phyloP scores from a whole-genome alignment of 495 filamentous ascomycete genomes.

The Penicillium dipodomyicola region DNA sequence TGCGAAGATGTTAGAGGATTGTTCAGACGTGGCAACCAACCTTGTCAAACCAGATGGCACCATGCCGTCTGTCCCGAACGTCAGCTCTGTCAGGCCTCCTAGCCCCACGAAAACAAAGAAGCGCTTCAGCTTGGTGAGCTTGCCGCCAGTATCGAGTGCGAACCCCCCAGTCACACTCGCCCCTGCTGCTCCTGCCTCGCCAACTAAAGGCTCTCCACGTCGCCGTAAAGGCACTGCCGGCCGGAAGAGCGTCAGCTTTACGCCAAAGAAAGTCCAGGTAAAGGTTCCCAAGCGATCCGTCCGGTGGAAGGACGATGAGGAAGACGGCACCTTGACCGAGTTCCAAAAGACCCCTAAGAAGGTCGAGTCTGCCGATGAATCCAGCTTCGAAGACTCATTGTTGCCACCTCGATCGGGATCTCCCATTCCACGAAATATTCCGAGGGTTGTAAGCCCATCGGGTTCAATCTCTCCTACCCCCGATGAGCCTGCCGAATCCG shows the following conservation, averaged over 20 bases:
- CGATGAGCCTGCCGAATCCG: slow-evolving; percentile 11
- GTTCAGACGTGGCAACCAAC: slow-evolving; percentile 67
- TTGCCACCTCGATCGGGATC: slow-evolving; percentile 41
- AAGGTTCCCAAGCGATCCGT: slow-evolving; percentile 70
- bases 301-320: slow-evolving; percentile 89
- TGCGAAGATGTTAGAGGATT: slow-evolving; percentile 70
- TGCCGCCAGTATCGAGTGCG: slow-evolving; percentile 32
- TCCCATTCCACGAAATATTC: slow-evolving; percentile 44
- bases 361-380: slow-evolving; percentile 44
- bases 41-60: slow-evolving; percentile 89
- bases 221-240: slow-evolving; percentile 66
- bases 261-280: slow-evolving; percentile 71
- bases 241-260: slow-evolving; percentile 79
- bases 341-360: slow-evolving; percentile 84
- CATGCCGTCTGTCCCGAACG: slow-evolving; percentile 54
- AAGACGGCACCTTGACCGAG: slow-evolving; percentile 79
- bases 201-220: slow-evolving; percentile 72
- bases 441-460: slow-evolving; percentile 37
- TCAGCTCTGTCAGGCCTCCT: slow-evolving; percentile 59
- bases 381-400: slow-evolving; percentile 47
- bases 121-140: slow-evolving; percentile 46
- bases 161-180: slow-evolving; percentile 35
- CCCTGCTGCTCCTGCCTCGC: slow-evolving; percentile 46
- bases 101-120: slow-evolving; percentile 78
- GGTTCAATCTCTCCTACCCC: slow-evolving; percentile 33